Percentiles rank a stretch among this genome's conserved stretches.
These are phyloP conservation scores for Baeospora myosura DNA, from an alignment of 1,284 basidiomycete species.

Conservation along the genomic window DNA sequence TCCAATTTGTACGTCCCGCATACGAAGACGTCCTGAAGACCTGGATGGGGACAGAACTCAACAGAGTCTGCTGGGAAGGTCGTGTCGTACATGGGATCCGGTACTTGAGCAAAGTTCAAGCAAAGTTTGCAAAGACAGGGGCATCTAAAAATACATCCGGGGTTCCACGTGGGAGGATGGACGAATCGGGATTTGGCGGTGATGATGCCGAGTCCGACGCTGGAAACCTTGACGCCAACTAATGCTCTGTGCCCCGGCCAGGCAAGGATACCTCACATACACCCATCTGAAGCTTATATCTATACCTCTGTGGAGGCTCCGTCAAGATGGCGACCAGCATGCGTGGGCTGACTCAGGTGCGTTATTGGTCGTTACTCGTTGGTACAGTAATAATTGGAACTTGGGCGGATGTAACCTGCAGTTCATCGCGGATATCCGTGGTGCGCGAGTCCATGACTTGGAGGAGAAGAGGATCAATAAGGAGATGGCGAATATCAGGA, in stretches of 20 bases:
- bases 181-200: too few relatives aligned
- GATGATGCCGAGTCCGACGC: too few relatives aligned
- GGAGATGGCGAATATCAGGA: slow-evolving; percentile 99
- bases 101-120: too few relatives aligned
- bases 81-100: too few relatives aligned
- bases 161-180: too few relatives aligned
- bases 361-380: slow-evolving; percentile 13
- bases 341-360: slow-evolving; percentile 85
- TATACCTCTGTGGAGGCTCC: too few relatives aligned
- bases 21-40: slow-evolving; percentile 58
- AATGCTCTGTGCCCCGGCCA: too few relatives aligned
- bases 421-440: slow-evolving; percentile 98
- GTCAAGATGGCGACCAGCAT: slow-evolving; percentile 75
- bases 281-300: too few relatives aligned
- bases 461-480: slow-evolving; percentile 99
- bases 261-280: too few relatives aligned
- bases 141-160: too few relatives aligned
- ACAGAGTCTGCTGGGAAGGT: slow-evolving; percentile 81
- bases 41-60: slow-evolving; percentile 77
- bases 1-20: slow-evolving; percentile 87
- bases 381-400: slow-evolving; percentile 1
- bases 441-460: slow-evolving; percentile 80
- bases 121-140: too few relatives aligned
- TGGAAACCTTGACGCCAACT: too few relatives aligned
- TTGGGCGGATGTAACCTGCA: slow-evolving; percentile 24